These are phyloP conservation scores for Schizophyllum amplum DNA, from an alignment of 1,284 basidiomycete genomes.

Conservation along the genomic window DNA sequence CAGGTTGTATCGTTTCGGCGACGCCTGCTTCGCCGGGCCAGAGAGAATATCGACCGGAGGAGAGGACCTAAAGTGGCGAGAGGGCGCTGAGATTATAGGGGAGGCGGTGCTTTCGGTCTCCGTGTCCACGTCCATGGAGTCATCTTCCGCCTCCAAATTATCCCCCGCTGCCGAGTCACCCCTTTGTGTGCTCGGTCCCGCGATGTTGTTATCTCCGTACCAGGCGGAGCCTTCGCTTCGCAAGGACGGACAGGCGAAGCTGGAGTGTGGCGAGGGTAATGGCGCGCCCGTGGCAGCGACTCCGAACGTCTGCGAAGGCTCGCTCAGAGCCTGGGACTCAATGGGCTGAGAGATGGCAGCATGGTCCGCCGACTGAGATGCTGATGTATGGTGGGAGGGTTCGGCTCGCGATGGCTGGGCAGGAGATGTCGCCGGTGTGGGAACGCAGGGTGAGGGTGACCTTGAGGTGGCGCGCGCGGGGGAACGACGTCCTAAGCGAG, in stretches of 20 bases:
- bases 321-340: not conserved
- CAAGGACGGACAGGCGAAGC: too few species aligned
- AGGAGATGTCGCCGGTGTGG: not conserved
- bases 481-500: not conserved
- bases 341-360: not conserved
- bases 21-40: not conserved
- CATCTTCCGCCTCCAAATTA: not conserved
- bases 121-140: not conserved
- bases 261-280: too few species aligned
- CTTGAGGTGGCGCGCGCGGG: not conserved
- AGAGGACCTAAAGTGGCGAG: not conserved
- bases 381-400: not conserved
- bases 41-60: not conserved
- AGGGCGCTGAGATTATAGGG: not conserved
- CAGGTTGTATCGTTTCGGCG: not conserved
- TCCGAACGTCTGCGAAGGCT: not conserved
- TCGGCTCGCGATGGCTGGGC: not conserved
- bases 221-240: too few species aligned
- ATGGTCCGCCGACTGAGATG: not conserved
- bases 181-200: not conserved
- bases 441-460: not conserved
- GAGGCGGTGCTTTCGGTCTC: not conserved
- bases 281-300: too few species aligned
- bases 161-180: not conserved
- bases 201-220: not conserved